Evolutionary conservation across 495 filamentous ascomycete genomes (phyloP).

Genomic region (Platismatia glauca): DNA sequence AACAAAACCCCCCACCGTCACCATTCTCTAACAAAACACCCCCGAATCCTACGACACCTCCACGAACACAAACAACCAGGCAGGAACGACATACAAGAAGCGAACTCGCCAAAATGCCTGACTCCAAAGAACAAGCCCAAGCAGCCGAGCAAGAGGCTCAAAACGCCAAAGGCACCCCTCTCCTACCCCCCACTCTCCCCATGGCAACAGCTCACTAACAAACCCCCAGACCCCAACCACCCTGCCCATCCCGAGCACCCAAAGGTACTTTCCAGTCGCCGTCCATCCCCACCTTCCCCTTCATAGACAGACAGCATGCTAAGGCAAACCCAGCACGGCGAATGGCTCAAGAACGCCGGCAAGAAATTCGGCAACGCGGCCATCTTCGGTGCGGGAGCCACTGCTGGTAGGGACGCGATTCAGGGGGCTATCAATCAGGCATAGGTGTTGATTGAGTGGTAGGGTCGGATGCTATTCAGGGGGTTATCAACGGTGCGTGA

Average conservation of each 20-base stretch:
- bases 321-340: background rate
- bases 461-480: background rate
- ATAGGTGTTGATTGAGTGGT: no score
- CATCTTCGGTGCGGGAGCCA: constrained; percentile 10
- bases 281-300: background rate
- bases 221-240: constrained; percentile 4
- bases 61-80: background rate
- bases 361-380: constrained; percentile 15
- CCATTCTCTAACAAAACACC: background rate
- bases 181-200: background rate
- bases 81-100: background rate
- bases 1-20: no score
- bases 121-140: constrained; percentile 6
- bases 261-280: background rate
- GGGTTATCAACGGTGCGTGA: background rate
- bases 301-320: background rate
- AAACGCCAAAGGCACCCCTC: constrained; percentile 1
- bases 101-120: background rate
- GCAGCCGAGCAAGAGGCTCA: constrained; percentile 5
- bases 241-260: constrained; percentile 8
- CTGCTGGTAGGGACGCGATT: constrained; percentile 1
- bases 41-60: background rate
- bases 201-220: background rate
- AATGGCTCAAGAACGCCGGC: constrained; percentile 5
- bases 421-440: background rate